These are phyloP conservation scores for Erodium maritimum DNA, from an alignment of 345 rosid species.

Conservation along the genomic window DNA sequence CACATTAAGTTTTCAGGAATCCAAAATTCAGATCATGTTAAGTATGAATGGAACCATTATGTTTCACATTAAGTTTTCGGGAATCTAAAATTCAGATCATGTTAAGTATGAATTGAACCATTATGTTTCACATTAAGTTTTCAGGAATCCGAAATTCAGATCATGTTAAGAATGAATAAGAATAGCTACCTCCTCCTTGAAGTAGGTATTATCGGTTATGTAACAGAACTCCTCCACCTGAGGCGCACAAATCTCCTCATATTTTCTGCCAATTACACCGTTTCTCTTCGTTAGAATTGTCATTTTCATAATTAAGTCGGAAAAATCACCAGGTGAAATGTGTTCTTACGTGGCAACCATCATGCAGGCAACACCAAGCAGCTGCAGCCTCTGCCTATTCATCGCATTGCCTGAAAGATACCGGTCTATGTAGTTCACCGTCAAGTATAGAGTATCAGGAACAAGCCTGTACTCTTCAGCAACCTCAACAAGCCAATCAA, in stretches of 20 bases:
- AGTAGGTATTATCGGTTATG: conserved; percentile 90
- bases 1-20: no score
- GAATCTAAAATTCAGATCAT: neutral
- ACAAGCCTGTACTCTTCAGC: conserved; percentile 94
- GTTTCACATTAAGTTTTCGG: no score
- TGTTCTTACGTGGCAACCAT: conserved; percentile 79
- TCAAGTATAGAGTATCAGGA: conserved; percentile 71
- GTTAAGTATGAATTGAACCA: neutral
- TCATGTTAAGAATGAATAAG: neutral
- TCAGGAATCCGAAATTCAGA: conserved; percentile 2
- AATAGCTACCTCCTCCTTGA: conserved; percentile 57
- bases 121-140: no score
- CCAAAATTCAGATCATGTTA: neutral
- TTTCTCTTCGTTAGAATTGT: conserved; percentile 8
- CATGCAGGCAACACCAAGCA: conserved; percentile 91
- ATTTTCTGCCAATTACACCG: conserved; percentile 41
- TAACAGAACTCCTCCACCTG: conserved; percentile 90
- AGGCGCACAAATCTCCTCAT: conserved; percentile 87
- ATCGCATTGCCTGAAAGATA: conserved; percentile 78
- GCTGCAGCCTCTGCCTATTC: conserved; percentile 68
- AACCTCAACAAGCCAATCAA: conserved; percentile 99
- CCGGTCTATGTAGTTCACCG: conserved; percentile 83
- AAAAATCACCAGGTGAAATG: neutral
- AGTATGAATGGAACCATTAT: no score
- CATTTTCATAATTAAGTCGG: neutral